Evolutionary conservation across 2,329 filamentous ascomycete genomes (phyloP).

Genomic region (Trichoderma asperellum): DNA sequence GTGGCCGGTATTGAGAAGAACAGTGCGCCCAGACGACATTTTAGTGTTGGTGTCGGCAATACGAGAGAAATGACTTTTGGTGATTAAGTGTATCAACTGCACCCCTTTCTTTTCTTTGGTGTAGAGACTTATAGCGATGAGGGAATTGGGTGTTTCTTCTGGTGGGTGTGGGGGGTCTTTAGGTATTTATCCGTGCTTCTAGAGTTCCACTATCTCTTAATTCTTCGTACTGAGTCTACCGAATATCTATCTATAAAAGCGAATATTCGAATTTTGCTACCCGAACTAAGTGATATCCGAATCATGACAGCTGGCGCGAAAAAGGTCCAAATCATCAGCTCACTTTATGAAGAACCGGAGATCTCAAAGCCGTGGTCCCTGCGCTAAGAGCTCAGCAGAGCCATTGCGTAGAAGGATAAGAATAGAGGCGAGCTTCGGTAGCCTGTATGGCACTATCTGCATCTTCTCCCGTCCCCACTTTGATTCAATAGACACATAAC

Average conservation of each 20-base stretch:
- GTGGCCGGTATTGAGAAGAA: conserved; percentile 65
- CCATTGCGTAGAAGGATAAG: not conserved
- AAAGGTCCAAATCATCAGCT: not conserved
- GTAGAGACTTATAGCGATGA: not conserved
- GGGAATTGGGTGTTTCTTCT: not conserved
- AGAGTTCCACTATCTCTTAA: not conserved
- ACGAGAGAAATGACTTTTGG: not conserved
- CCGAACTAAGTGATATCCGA: not conserved
- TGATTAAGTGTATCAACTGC: not conserved
- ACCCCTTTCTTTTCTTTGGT: not conserved
- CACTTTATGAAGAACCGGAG: not conserved
- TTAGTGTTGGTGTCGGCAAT: not conserved
- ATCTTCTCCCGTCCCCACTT: not conserved
- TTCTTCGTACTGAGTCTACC: not conserved
- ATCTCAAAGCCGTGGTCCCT: not conserved
- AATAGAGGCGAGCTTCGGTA: not conserved
- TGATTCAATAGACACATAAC: not conserved
- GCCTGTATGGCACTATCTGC: not conserved
- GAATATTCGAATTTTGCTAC: not conserved
- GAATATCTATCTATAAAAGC: not conserved
- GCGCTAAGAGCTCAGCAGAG: not conserved
- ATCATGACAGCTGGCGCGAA: not conserved
- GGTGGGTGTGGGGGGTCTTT: not conserved
- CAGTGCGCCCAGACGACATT: conserved; percentile 61
- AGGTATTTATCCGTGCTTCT: not conserved